phyloP scores from a whole-genome alignment of 495 filamentous ascomycete genomes.

The Penicillium maclennaniae region DNA sequence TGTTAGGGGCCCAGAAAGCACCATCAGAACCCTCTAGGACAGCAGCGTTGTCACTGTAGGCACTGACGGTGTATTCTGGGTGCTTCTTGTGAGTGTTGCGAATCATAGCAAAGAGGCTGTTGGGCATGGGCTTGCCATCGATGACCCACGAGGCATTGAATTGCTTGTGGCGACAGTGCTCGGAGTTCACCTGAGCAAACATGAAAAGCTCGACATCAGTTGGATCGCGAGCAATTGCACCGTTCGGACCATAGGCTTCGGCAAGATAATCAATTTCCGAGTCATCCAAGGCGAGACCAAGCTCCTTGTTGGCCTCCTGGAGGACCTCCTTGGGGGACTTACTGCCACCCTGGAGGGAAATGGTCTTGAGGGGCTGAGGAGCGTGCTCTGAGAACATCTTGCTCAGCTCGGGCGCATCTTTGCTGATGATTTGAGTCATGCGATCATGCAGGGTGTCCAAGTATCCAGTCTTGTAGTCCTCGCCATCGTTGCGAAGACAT shows the following conservation, averaged over 20 bases:
- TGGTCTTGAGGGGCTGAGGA: constrained; percentile 64
- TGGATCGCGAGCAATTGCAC: constrained; percentile 62
- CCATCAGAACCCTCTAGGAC: constrained; percentile 75
- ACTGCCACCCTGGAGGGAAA: constrained; percentile 61
- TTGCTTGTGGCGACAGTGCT: constrained; percentile 66
- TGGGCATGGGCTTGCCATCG: constrained; percentile 73
- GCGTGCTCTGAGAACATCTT: constrained; percentile 75
- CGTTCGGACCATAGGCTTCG: constrained; percentile 71
- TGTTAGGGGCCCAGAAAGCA: constrained; percentile 80
- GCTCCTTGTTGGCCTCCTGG: constrained; percentile 72
- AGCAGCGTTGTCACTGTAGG: constrained; percentile 96
- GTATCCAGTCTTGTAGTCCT: constrained; percentile 51
- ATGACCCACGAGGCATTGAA: constrained; percentile 99
- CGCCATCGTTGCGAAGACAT: constrained; percentile 37
- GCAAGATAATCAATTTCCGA: constrained; percentile 93
- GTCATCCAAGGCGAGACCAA: constrained; percentile 81
- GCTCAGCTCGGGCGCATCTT: constrained; percentile 60
- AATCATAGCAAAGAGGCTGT: constrained; percentile 91
- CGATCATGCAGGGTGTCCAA: constrained; percentile 78
- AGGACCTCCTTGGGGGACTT: constrained; percentile 65
- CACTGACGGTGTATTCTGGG: constrained; percentile 78
- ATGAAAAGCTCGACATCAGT: constrained; percentile 96
- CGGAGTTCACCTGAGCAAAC: constrained; percentile 87
- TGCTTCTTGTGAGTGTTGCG: constrained; percentile 81
- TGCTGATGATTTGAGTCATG: constrained; percentile 81